phyloP scores from a whole-genome alignment of 306 rosid genomes.

The Dalbergia oliveri region DNA sequence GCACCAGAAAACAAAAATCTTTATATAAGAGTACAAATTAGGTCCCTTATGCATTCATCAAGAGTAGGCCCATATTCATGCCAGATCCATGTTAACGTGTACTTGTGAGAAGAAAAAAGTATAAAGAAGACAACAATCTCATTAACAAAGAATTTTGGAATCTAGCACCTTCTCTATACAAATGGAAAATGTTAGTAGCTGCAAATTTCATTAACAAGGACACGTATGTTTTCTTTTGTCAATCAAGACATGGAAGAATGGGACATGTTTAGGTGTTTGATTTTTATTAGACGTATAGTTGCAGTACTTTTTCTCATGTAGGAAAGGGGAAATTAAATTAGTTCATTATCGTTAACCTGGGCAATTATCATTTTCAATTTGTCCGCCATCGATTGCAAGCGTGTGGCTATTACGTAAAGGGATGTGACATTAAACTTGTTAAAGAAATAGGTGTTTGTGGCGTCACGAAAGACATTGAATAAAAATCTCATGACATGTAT shows the following conservation, averaged over 20 bases:
- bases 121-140: neutral
- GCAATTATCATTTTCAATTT: neutral
- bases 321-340: neutral
- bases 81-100: neutral
- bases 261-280: neutral
- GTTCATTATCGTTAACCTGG: neutral
- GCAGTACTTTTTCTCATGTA: neutral
- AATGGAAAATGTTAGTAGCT: constrained; percentile 8
- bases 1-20: neutral
- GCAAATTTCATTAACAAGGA: constrained; percentile 24
- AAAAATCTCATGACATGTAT: neutral
- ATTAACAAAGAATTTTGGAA: neutral
- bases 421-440: constrained; percentile 1
- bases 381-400: neutral
- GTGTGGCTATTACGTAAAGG: neutral
- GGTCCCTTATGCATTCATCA: neutral
- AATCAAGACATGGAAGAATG: neutral
- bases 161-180: neutral
- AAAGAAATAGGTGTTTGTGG: neutral
- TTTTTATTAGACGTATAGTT: neutral
- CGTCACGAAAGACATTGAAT: neutral
- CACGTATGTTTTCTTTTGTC: neutral
- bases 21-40: neutral
- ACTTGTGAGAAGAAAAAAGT: neutral
- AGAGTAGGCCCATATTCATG: neutral